Evolutionary conservation across 495 filamentous ascomycete genomes (phyloP).

Genomic region (Baudoinia panamericana): DNA sequence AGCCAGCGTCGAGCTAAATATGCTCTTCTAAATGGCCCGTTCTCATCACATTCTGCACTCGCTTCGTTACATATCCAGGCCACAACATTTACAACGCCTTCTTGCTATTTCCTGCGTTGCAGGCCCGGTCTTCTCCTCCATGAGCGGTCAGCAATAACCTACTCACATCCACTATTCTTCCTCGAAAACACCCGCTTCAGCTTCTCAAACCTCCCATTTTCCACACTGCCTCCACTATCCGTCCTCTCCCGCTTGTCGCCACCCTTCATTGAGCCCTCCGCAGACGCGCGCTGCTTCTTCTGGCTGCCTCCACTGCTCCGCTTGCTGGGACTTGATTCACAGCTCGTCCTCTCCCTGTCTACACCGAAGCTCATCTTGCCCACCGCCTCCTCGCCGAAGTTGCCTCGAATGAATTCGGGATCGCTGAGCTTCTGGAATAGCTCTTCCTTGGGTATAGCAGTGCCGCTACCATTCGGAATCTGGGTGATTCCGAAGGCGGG

Average conservation of each 20-base stretch:
- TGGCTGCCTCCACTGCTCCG: neutral
- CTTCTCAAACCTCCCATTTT: conserved; percentile 4
- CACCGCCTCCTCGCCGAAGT: conserved; percentile 11
- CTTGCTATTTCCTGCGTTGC: too few species aligned
- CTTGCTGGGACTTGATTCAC: neutral
- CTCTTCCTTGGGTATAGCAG: conserved; percentile 5
- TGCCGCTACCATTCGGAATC: neutral
- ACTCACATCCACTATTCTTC: conserved; percentile 4
- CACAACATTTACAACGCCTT: too few species aligned
- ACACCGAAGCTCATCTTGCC: neutral
- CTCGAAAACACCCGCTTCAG: conserved; percentile 7
- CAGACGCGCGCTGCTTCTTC: neutral
- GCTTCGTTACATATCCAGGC: too few species aligned
- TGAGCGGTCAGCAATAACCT: too few species aligned
- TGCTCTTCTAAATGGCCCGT: too few species aligned
- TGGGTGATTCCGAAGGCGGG: neutral
- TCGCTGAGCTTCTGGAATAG: conserved; percentile 2
- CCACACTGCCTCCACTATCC: neutral
- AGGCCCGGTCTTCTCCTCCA: too few species aligned
- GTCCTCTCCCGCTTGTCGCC: neutral
- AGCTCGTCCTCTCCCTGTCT: neutral
- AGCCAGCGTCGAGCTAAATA: too few species aligned
- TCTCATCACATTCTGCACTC: too few species aligned
- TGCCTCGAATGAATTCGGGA: conserved; percentile 7
- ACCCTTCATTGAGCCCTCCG: neutral